Evolutionary conservation across 768 basidiomycete genomes (phyloP).

Genomic region (Roridomyces roridus): DNA sequence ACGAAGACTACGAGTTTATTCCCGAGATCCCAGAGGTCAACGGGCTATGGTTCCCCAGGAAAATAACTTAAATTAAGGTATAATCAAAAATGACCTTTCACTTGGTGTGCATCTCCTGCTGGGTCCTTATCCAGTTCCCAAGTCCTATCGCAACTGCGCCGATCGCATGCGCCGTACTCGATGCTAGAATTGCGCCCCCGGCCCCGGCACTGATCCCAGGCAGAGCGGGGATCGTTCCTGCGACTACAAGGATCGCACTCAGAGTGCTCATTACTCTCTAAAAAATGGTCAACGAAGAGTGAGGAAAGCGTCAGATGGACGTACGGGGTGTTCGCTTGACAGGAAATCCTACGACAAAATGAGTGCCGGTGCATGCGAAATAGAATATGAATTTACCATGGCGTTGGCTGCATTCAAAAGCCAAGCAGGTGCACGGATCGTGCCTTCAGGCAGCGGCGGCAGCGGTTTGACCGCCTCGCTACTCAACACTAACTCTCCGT

Average conservation of each 20-base stretch:
- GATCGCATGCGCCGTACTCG: conserved; percentile 77
- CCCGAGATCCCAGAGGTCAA: conserved; percentile 42
- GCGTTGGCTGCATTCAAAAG: conserved; percentile 79
- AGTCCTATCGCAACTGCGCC: conserved; percentile 81
- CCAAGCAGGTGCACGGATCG: conserved; percentile 73
- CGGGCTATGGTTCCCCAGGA: conserved; percentile 37
- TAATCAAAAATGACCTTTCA: background rate
- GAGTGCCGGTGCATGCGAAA: too few species aligned
- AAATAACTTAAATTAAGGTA: conserved; percentile 8
- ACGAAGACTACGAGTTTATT: conserved; percentile 48
- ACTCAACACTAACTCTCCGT: conserved; percentile 24
- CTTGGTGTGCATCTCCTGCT: conserved; percentile 42
- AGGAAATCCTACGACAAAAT: conserved; percentile 54
- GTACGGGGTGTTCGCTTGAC: conserved; percentile 68
- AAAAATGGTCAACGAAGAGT: too few species aligned
- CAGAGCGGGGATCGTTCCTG: conserved; percentile 74
- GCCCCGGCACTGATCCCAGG: conserved; percentile 73
- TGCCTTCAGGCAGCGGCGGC: conserved; percentile 28
- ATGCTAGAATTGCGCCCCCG: conserved; percentile 75
- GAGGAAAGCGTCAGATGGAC: too few species aligned
- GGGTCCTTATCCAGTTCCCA: conserved; percentile 60
- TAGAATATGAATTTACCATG: conserved; percentile 33
- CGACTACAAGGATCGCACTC: conserved; percentile 80
- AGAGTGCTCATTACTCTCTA: conserved; percentile 70
- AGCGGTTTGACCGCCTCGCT: conserved; percentile 10